Conservation (phyloP, 495 filamentous ascomycete genomes). For the Xylaria grammica region DNA sequence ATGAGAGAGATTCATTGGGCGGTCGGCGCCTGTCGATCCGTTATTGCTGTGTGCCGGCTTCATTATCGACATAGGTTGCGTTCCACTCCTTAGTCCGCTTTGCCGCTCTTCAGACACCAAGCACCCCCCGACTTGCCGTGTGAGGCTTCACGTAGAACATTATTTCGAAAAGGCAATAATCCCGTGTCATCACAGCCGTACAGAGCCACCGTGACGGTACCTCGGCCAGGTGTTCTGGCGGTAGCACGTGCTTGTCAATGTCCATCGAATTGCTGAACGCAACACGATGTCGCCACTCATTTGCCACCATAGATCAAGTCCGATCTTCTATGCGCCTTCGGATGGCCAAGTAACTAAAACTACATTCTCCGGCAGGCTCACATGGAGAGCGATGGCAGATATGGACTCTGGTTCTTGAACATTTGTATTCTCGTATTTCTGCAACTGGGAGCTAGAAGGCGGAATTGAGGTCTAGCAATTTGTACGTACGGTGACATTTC, state of each 20-base stretch:
- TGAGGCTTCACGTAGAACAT: neutral
- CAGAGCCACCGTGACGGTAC: neutral
- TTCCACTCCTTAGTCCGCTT: constrained; percentile 7
- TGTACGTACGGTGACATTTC: constrained; percentile 15
- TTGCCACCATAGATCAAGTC: neutral
- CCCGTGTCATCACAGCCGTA: neutral
- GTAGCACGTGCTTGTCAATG: constrained; percentile 4
- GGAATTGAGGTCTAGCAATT: constrained; percentile 1
- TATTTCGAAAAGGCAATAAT: neutral
- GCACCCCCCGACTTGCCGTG: constrained; percentile 7
- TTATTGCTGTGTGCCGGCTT: constrained; percentile 22
- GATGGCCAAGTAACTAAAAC: neutral
- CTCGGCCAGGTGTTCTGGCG: neutral
- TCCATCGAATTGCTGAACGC: neutral
- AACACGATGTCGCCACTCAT: constrained; percentile 12
- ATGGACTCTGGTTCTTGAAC: constrained; percentile 1
- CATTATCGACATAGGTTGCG: constrained; percentile 20
- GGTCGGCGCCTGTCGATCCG: constrained; percentile 1
- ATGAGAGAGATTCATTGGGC: constrained; percentile 33
- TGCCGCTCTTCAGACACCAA: constrained; percentile 6
- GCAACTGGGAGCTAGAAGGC: neutral
- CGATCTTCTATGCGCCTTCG: neutral
- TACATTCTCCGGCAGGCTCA: neutral
- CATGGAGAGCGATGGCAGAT: neutral
- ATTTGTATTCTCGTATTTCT: constrained; percentile 5